Evolutionary conservation across 169 alveolate species (phyloP).

Genomic region (Babesia gibsoni): DNA sequence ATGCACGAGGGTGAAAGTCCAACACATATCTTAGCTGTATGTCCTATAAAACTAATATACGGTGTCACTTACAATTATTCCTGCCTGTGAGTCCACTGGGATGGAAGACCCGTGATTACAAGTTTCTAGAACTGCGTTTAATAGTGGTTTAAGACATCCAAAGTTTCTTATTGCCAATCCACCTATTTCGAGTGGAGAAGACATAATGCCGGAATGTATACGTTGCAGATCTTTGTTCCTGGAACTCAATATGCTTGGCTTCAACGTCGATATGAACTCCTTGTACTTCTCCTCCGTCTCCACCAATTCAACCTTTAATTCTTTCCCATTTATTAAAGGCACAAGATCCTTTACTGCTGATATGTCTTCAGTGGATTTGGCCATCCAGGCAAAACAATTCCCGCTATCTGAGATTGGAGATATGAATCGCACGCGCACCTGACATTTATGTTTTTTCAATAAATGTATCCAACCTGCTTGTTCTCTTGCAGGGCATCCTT

Average conservation of each 20-base stretch:
- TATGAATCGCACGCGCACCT: conserved; percentile 53
- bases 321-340: conserved; percentile 9
- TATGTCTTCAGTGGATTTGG: conserved; percentile 32
- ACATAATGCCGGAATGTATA: conserved; percentile 41
- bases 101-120: conserved; percentile 38
- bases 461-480: conserved; percentile 1
- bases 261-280: conserved; percentile 43
- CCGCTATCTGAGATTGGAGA: conserved; percentile 53
- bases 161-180: conserved; percentile 45
- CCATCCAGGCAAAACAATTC: conserved; percentile 52
- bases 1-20: conserved; percentile 50
- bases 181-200: conserved; percentile 48
- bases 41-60: not conserved
- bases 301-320: conserved; percentile 22
- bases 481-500: conserved; percentile 45
- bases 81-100: conserved; percentile 54
- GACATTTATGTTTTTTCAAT: not conserved
- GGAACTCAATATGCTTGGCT: conserved; percentile 47
- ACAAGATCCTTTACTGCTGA: conserved; percentile 27
- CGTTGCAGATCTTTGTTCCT: conserved; percentile 60
- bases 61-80: conserved; percentile 25
- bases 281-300: conserved; percentile 40
- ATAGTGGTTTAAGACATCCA: conserved; percentile 38
- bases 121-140: conserved; percentile 36
- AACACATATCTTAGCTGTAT: conserved; percentile 31